These are phyloP conservation scores for Paxillus rubicundulus DNA, from an alignment of 768 basidiomycete genomes.

Conservation along the genomic window DNA sequence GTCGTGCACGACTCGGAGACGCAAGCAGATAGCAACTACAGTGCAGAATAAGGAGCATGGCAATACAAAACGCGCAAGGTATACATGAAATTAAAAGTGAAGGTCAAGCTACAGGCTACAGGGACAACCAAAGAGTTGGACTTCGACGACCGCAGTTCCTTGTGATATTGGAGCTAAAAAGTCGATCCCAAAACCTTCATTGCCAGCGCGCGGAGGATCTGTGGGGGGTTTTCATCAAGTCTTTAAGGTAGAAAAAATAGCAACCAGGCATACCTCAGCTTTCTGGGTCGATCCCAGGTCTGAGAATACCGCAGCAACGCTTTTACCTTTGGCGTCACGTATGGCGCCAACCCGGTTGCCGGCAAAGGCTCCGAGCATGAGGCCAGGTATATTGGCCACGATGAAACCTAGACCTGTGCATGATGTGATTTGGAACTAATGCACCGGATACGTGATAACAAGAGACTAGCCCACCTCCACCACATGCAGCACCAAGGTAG, in stretches of 20 bases:
- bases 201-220: conserved; percentile 82
- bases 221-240: not conserved
- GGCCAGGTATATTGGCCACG: conserved; percentile 81
- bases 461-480: conserved; percentile 44
- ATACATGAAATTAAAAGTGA: not conserved
- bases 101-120: too few relatives aligned
- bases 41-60: too few relatives aligned
- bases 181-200: conserved; percentile 79
- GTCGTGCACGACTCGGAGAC: too few relatives aligned
- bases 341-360: conserved; percentile 91
- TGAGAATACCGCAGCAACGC: conserved; percentile 84
- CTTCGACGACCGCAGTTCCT: too few relatives aligned
- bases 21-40: not conserved
- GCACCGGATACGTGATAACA: conserved; percentile 1
- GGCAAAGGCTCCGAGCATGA: conserved; percentile 81
- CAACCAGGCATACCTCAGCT: conserved; percentile 63
- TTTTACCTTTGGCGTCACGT: conserved; percentile 92
- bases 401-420: conserved; percentile 35
- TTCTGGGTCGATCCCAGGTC: conserved; percentile 76
- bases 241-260: not conserved
- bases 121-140: too few relatives aligned
- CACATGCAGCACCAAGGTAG: conserved; percentile 67
- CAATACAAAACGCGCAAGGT: not conserved
- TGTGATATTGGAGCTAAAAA: conserved; percentile 15
- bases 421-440: conserved; percentile 31